Evolutionary conservation across 2,329 filamentous ascomycete species (phyloP), one percentile per base, ranked within the genome.

Genomic region (Stemphylium vesicarium): DNA sequence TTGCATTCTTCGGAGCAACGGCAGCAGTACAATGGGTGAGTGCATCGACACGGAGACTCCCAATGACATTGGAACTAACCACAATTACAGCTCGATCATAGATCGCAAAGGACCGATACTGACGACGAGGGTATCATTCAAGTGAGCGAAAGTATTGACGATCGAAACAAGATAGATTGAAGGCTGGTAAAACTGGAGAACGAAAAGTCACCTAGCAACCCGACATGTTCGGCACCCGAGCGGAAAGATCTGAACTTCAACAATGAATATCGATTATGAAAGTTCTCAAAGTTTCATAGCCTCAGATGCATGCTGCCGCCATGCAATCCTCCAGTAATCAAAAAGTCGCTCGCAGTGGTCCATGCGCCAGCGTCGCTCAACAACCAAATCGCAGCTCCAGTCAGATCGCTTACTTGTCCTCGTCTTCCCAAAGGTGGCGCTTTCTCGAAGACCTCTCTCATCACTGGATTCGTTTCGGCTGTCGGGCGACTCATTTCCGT

Each of bases 1-100:
- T 66, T 53, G 61, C 66, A 5, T 69, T 69, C 48, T 67, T 68
- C 50, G 64, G 56, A 11, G 50, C 54, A 13, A 69, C 66, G 22
- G 56, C 46, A 26, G 64, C 60, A 6, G 64, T 69, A 4, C 56
- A 60, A 46, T 71, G 59, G 58, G 65, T 66, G 39, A 61, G 62
- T 63, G 31, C 13, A 15, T 3, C 0, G 20, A 3, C 10, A 10
- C 3, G 0, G 2, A 7, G 6, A 11, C 3, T 7, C 2, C 22
- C 0, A 39, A n/a, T 16, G 20, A 11, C 16, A 2, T 16, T 6
- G 10, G 32, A 16, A 36, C 39, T 54, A 11, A 54, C 15, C 0
- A 10, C 3, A 12, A 13, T 15, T 12, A 4, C 7, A 54, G 51
- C 20, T 54, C 33, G 51, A 54, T n/a, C 24, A 12, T 13, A 54